These are phyloP conservation scores for Asterophora parasitica DNA, from an alignment of 768 basidiomycete genomes.

Conservation along the genomic window DNA sequence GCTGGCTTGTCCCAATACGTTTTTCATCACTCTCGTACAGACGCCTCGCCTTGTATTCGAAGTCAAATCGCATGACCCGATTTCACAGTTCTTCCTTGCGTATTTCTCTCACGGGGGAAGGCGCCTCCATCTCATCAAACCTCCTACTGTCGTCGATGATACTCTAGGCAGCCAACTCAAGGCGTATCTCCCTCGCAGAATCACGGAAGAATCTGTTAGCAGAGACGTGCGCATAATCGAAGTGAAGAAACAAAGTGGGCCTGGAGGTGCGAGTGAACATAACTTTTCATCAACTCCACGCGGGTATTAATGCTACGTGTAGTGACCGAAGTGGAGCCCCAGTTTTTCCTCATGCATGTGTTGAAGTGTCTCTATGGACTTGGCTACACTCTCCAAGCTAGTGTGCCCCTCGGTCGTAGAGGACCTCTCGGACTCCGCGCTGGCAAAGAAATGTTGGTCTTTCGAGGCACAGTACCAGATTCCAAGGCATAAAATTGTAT, in stretches of 20 bases:
- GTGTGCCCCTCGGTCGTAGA: conserved; percentile 53
- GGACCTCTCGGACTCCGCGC: conserved; percentile 38
- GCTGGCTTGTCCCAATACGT: conserved; percentile 1
- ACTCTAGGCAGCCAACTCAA: conserved; percentile 36
- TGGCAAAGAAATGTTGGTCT: conserved; percentile 61
- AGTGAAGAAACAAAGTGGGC: conserved; percentile 37
- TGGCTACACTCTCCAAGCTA: conserved; percentile 62
- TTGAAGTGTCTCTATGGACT: conserved; percentile 52
- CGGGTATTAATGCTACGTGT: conserved; percentile 2
- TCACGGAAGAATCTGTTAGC: conserved; percentile 39
- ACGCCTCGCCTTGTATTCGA: conserved; percentile 67
- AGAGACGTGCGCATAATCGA: conserved; percentile 52
- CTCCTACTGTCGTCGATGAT: conserved; percentile 38
- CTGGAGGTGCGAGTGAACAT: conserved; percentile 23
- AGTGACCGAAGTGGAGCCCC: conserved; percentile 45
- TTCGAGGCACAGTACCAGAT: conserved; percentile 37
- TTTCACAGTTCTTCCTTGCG: conserved; percentile 59
- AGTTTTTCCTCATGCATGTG: conserved; percentile 57
- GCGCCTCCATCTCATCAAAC: conserved; percentile 44
- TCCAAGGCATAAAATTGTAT: background rate
- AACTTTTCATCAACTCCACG: no score
- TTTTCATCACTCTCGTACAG: conserved; percentile 16
- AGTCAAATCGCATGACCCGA: conserved; percentile 40
- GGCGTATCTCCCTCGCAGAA: conserved; percentile 30
- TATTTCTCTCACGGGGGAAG: conserved; percentile 59